Conservation (phyloP, 306 rosid genomes). For the Ormosia emarginata region DNA sequence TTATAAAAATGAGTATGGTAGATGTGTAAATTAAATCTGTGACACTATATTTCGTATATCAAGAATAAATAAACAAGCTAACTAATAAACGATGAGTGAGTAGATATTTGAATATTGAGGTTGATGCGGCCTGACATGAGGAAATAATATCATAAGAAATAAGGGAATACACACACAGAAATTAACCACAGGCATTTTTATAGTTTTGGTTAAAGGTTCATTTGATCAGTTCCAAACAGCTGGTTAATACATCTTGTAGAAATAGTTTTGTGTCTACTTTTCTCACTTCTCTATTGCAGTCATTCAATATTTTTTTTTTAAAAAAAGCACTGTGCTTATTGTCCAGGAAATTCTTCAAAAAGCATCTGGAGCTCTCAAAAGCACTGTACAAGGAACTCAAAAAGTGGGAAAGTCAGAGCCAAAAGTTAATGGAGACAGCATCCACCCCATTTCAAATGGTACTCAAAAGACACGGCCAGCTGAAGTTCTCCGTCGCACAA, state of each 20-base stretch:
- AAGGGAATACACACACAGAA: not conserved
- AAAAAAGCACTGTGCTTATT: not conserved
- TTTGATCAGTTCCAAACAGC: not conserved
- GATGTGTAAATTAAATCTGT: not conserved
- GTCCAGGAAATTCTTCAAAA: constrained; percentile 53
- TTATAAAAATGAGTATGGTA: not conserved
- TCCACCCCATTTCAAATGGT: constrained; percentile 38
- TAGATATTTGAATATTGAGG: not conserved
- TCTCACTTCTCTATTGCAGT: not conserved
- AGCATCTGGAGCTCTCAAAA: constrained; percentile 58
- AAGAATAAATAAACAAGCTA: not conserved
- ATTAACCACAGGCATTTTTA: not conserved
- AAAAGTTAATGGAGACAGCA: constrained; percentile 35
- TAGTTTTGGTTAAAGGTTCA: not conserved
- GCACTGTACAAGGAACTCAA: constrained; percentile 40
- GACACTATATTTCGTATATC: not conserved
- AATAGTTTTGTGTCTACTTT: not conserved
- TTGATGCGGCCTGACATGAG: not conserved
- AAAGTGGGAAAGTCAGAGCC: constrained; percentile 43
- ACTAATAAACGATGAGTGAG: not conserved
- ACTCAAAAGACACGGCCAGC: constrained; percentile 35
- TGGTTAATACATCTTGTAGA: not conserved
- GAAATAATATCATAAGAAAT: not conserved
- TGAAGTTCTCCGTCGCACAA: constrained; percentile 39
- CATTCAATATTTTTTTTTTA: constrained; percentile 4